Base-by-base conservation (phyloP, 257 asterid species). In the Solanum sitiens region DNA sequence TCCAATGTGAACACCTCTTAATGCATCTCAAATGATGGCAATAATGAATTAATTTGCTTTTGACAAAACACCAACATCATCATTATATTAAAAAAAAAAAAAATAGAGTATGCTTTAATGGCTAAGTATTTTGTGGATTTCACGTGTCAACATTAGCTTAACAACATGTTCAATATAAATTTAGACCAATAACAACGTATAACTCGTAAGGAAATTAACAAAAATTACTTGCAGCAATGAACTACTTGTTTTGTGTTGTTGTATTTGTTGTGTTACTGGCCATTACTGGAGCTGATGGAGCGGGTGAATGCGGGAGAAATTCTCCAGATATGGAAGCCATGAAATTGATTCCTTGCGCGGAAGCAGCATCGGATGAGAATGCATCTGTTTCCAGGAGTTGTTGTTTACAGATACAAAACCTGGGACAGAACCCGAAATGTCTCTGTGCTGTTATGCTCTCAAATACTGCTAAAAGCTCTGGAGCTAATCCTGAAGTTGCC, bases 371-470 rank as follows among this genome's bases (percentile, higher is more conserved):
- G 7, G 92, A 93, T 87, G 20, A 89, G 2, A 50, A 90, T 3
- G 93, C 92, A 2, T 37, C 88, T 2, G 93, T 90, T 2, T 37
- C 93, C 7, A 83, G 87, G 44, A 79, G 76, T 6, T 94, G 95
- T 87, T 91, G 97, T 86, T 39, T 50, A 25, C 91, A 86, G 86
- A 92, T 94, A 70, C 75, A 90, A 89, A 75, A 75, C n/a, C 0
- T 94, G 80, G 93, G 92, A n/a, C 80, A 89, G 86, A 92, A 90
- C 30, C 92, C 94, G 1, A 87, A 80, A 23, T 93, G 97, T 87
- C 89, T 94, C 7, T 93, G 95, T 80, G 99, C 98, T 10, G 95
- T 94, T 16, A 88, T 95, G 95, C 94, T 95, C 10, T 96, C 98
- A 3, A 85, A 94, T 15, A 91, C 89, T 47, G 98, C 96, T 23